These are phyloP conservation scores for Datisca glomerata DNA, from an alignment of 306 rosid species.

Conservation along the genomic window DNA sequence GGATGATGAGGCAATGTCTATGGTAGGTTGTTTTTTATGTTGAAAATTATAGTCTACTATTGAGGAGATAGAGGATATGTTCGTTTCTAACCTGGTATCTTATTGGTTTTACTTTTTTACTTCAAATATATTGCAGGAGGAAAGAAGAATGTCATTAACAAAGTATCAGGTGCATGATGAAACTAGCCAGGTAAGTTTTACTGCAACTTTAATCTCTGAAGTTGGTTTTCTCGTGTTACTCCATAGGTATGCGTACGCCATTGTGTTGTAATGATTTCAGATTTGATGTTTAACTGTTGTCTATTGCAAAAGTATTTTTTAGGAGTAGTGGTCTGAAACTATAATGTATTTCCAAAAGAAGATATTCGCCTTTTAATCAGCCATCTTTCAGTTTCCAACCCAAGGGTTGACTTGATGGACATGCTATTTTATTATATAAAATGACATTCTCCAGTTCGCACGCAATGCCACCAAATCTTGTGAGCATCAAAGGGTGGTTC, in stretches of 20 bases:
- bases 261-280: too few species aligned
- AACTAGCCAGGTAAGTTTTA: slow-evolving; percentile 99
- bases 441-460: slow-evolving; percentile 41
- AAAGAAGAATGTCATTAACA: slow-evolving; percentile 82
- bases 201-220: slow-evolving; percentile 56
- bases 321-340: slow-evolving; percentile 24
- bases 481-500: slow-evolving; percentile 65
- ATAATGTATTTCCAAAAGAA: slow-evolving; percentile 18
- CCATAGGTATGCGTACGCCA: slow-evolving; percentile 78
- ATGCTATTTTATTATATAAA: slow-evolving; percentile 41
- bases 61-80: too few species aligned
- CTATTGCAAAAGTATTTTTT: too few species aligned
- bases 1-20: slow-evolving; percentile 99
- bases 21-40: slow-evolving; percentile 44
- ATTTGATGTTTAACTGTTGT: too few species aligned
- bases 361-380: slow-evolving; percentile 19
- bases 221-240: slow-evolving; percentile 67
- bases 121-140: slow-evolving; percentile 62
- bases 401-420: slow-evolving; percentile 30
- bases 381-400: slow-evolving; percentile 28
- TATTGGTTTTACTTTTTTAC: not conserved
- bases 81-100: slow-evolving; percentile 1
- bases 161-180: slow-evolving; percentile 99
- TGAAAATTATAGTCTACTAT: too few species aligned
- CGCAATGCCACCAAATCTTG: slow-evolving; percentile 51